phyloP scores from a whole-genome alignment of 2,329 filamentous ascomycete genomes.

The Cryphonectria parasitica region DNA sequence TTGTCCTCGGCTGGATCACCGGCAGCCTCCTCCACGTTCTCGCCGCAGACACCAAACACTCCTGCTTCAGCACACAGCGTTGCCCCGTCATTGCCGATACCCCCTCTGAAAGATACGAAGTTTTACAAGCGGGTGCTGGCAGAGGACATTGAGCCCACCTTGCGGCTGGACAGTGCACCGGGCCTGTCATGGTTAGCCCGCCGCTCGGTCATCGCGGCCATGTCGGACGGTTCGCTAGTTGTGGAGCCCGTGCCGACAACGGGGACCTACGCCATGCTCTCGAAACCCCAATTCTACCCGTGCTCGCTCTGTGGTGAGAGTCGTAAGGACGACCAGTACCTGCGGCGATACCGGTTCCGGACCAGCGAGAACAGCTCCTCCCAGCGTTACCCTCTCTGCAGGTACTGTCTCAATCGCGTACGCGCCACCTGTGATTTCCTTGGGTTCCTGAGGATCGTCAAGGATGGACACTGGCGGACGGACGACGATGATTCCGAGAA shows the following conservation, averaged over 20 bases:
- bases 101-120: constrained; percentile 81
- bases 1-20: constrained; percentile 51
- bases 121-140: constrained; percentile 90
- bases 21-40: constrained; percentile 53
- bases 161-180: constrained; percentile 86
- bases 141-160: constrained; percentile 93
- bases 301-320: constrained; percentile 90
- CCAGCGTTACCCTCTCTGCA: constrained; percentile 87
- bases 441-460: constrained; percentile 86
- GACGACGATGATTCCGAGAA: constrained; percentile 84
- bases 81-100: constrained; percentile 45
- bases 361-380: constrained; percentile 85
- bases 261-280: constrained; percentile 52
- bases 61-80: constrained; percentile 57
- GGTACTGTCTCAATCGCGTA: constrained; percentile 81
- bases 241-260: constrained; percentile 82
- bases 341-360: constrained; percentile 85
- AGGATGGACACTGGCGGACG: constrained; percentile 88
- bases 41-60: constrained; percentile 62
- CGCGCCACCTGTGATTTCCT: constrained; percentile 91
- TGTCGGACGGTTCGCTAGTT: constrained; percentile 82
- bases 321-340: constrained; percentile 70
- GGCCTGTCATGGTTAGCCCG: constrained; percentile 93
- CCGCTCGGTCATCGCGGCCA: constrained; percentile 78
- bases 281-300: constrained; percentile 62